Conservation (phyloP, 2,329 filamentous ascomycete species). For the Claviceps humidiphila region DNA sequence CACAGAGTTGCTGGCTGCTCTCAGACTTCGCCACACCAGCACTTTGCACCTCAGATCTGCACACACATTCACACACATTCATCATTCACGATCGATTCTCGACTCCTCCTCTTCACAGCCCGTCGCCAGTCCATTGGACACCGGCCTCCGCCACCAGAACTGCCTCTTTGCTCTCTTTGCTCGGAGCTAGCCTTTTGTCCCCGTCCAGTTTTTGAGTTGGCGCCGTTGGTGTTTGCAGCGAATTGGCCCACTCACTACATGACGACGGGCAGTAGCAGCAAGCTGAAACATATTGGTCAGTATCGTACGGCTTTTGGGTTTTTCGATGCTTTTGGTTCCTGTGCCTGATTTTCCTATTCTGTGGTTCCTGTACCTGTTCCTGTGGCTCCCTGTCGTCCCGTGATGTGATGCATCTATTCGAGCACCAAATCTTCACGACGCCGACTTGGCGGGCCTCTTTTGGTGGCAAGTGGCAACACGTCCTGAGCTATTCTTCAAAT, state of each 20-base stretch:
- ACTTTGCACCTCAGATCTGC: neutral
- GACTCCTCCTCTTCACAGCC: neutral
- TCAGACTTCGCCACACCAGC: neutral
- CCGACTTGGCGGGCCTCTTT: too few species aligned
- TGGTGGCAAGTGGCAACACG: too few species aligned
- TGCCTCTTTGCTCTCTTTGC: too few species aligned
- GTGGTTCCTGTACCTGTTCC: too few species aligned
- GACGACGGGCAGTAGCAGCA: neutral
- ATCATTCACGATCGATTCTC: neutral
- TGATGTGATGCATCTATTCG: neutral
- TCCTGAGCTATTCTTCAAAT: too few species aligned
- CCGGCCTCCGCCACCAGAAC: too few species aligned
- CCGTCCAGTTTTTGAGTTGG: too few species aligned
- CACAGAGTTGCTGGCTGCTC: neutral
- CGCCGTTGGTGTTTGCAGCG: too few species aligned
- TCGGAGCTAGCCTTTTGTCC: too few species aligned
- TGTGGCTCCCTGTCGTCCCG: too few species aligned
- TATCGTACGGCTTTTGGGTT: neutral
- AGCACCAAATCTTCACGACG: too few species aligned
- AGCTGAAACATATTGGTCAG: slow-evolving; percentile 1
- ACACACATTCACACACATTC: neutral
- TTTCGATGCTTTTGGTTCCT: neutral
- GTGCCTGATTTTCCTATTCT: neutral
- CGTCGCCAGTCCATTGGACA: neutral
- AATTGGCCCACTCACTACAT: neutral